Evolutionary conservation across 2,329 filamentous ascomycete genomes (phyloP).

Genomic region (Fusarium sp.): DNA sequence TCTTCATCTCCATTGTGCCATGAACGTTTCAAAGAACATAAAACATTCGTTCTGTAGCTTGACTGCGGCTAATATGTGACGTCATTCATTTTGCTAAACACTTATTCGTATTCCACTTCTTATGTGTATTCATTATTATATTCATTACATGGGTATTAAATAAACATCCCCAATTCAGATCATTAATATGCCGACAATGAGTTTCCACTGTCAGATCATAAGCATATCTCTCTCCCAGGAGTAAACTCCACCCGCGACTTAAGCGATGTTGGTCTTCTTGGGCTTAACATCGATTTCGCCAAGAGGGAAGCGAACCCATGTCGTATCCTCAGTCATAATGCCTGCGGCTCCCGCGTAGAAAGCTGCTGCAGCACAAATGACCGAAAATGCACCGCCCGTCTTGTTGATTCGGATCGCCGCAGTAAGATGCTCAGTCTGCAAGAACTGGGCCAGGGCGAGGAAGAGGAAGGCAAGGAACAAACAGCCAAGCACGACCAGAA

Average conservation of each 20-base stretch:
- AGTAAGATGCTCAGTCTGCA: conserved; percentile 52
- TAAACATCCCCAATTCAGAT: not conserved
- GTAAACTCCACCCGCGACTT: not conserved
- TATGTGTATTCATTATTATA: not conserved
- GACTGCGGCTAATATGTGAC: not conserved
- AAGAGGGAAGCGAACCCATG: conserved; percentile 56
- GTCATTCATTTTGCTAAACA: not conserved
- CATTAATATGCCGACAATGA: not conserved
- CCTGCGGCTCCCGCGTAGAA: conserved; percentile 58
- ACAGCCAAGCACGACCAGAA: conserved; percentile 68
- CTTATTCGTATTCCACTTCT: not conserved
- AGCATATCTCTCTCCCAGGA: not conserved
- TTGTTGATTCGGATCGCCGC: conserved; percentile 60
- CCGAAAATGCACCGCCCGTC: conserved; percentile 55
- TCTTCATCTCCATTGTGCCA: not conserved
- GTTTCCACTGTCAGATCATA: not conserved
- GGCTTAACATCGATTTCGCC: conserved; percentile 50
- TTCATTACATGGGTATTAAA: not conserved
- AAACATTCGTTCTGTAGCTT: too few relatives aligned
- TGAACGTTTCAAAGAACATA: not conserved
- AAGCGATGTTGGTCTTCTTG: conserved; percentile 44
- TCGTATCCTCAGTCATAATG: conserved; percentile 57
- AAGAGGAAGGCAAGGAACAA: conserved; percentile 70
- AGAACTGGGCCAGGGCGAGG: conserved; percentile 68
- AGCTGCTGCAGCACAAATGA: conserved; percentile 53